Conservation (phyloP, 768 basidiomycete species). For the Termitomyces sp. region DNA sequence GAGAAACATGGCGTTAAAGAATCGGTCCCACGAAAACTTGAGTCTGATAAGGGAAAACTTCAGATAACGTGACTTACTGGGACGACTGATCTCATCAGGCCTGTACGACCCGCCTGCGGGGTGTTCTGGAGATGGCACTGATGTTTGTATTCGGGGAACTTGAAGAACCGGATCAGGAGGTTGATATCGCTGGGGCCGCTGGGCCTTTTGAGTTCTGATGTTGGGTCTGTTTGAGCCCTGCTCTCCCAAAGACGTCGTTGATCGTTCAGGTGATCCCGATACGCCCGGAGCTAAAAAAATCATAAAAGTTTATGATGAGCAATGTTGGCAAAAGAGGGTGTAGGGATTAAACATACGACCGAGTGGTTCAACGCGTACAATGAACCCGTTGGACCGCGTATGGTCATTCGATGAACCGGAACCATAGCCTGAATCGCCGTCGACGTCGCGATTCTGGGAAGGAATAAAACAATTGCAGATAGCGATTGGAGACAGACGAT, state of each 20-base stretch:
- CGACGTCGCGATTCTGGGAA: not conserved
- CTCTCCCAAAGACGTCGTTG: conserved; percentile 8
- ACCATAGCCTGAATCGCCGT: not conserved
- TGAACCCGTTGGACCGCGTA: not conserved
- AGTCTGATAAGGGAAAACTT: not conserved
- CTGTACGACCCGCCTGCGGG: conserved; percentile 9
- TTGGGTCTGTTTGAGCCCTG: conserved; percentile 9
- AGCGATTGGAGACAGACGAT: not conserved
- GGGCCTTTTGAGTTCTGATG: not conserved
- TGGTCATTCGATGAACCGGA: not conserved
- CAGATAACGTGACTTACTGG: conserved; percentile 11
- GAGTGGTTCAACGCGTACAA: conserved; percentile 1
- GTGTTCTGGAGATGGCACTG: conserved; percentile 3
- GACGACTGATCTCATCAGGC: conserved; percentile 5
- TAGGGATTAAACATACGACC: not conserved
- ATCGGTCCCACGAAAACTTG: conserved; percentile 6
- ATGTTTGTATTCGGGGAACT: not conserved
- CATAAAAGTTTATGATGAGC: not conserved
- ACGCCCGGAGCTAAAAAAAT: not conserved
- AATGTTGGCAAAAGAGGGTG: not conserved
- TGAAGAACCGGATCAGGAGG: not conserved
- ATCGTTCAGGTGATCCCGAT: not conserved
- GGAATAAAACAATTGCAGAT: not conserved
- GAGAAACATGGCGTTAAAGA: conserved; percentile 2
- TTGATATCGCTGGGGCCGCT: not conserved